Evolutionary conservation across 2,329 filamentous ascomycete genomes (phyloP).

Genomic region (Colletotrichum sp.): DNA sequence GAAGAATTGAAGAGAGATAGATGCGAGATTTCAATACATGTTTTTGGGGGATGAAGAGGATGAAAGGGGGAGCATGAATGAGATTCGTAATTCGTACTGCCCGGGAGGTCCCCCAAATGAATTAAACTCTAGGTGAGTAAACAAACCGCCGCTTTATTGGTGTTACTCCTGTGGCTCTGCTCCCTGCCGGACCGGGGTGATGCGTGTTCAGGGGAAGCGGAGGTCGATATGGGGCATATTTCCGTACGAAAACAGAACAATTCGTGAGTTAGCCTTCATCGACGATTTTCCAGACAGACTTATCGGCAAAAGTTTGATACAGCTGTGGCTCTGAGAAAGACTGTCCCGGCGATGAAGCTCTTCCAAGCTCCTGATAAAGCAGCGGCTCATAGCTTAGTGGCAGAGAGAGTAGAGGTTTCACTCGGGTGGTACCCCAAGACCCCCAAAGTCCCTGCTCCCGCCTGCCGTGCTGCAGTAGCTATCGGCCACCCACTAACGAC

Average conservation of each 20-base stretch:
- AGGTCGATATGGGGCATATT: background rate
- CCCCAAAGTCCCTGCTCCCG: constrained; percentile 6
- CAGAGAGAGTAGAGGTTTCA: background rate
- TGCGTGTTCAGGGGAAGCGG: background rate
- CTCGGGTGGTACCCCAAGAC: background rate
- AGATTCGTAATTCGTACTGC: background rate
- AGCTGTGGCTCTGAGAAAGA: no score
- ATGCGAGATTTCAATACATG: background rate
- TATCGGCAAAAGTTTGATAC: no score
- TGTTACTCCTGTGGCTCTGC: background rate
- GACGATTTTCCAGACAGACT: background rate
- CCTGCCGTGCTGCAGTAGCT: background rate
- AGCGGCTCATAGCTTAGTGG: background rate
- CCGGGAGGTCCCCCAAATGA: constrained; percentile 1
- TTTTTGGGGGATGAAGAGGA: background rate
- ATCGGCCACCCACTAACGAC: background rate
- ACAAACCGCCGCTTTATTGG: constrained; percentile 18
- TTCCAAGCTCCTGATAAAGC: background rate
- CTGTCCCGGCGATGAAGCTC: background rate
- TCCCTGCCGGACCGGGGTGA: background rate
- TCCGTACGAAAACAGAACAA: background rate
- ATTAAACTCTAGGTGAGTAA: constrained; percentile 18
- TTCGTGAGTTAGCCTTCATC: background rate
- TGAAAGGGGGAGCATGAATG: background rate
- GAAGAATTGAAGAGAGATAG: background rate